A percentile compares a stretch with the other conserved stretches of the same genome.
Evolutionary conservation across 1,284 basidiomycete species (phyloP).

Genomic region (Trametes polyzona): DNA sequence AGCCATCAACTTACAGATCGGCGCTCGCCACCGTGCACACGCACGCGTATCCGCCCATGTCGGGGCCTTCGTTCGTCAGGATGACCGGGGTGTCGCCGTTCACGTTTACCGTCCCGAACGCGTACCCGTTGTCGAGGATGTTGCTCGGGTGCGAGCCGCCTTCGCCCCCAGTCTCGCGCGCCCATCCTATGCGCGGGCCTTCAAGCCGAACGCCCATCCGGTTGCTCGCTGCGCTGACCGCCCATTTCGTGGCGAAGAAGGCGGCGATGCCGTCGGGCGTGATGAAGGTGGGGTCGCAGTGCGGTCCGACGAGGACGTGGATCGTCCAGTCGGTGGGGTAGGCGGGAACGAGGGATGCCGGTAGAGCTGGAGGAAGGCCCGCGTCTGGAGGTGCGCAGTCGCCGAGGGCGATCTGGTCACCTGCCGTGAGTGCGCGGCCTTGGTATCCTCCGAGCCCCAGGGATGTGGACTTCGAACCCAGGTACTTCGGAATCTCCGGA

Average conservation of each 20-base stretch:
- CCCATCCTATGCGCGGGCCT: constrained; percentile 58
- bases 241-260: constrained; percentile 57
- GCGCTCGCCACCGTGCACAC: constrained; percentile 54
- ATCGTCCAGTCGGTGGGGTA: constrained; percentile 58
- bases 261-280: constrained; percentile 47
- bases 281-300: constrained; percentile 63
- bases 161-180: constrained; percentile 64
- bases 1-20: constrained; percentile 47
- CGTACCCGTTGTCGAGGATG: constrained; percentile 72
- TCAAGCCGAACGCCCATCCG: constrained; percentile 60
- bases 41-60: constrained; percentile 68
- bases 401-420: constrained; percentile 49
- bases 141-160: constrained; percentile 77
- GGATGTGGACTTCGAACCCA: constrained; percentile 66
- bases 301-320: constrained; percentile 63
- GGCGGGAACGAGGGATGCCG: constrained; percentile 40
- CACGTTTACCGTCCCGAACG: constrained; percentile 60
- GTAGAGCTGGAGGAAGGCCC: constrained; percentile 17
- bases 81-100: constrained; percentile 79
- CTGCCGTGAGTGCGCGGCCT: constrained; percentile 56
- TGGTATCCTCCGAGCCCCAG: constrained; percentile 67
- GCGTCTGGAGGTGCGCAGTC: constrained; percentile 33
- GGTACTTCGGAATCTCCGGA: constrained; percentile 58
- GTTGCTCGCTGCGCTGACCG: constrained; percentile 60
- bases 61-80: constrained; percentile 63